A percentile compares a stretch with the other conserved stretches of the same genome.
Conservation (phyloP, 2,329 filamentous ascomycete species). For the Capronia americana region DNA sequence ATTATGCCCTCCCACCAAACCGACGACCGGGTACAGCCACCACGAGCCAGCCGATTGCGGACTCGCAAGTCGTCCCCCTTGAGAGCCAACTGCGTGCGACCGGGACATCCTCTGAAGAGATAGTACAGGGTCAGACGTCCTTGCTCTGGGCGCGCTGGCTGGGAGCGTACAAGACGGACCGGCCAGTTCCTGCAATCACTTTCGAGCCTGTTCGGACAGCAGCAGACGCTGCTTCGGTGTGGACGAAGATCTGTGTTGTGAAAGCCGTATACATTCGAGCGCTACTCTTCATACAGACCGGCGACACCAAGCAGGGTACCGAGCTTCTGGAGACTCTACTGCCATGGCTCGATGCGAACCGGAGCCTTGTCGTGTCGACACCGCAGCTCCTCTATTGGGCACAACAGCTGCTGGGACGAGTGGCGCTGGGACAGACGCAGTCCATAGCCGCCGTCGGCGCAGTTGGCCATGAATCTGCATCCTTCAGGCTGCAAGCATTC, state of each 20-base stretch:
- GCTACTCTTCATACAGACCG: constrained; percentile 47
- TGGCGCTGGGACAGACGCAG: constrained; percentile 67
- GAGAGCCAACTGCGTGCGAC: constrained; percentile 30
- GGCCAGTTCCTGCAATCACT: background rate
- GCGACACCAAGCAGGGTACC: constrained; percentile 62
- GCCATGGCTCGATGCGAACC: constrained; percentile 60
- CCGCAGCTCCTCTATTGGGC: constrained; percentile 78
- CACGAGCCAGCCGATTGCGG: constrained; percentile 30
- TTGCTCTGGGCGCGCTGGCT: constrained; percentile 64
- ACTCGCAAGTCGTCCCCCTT: constrained; percentile 45
- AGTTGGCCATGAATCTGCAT: constrained; percentile 24
- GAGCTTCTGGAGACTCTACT: constrained; percentile 70
- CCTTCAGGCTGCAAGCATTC: constrained; percentile 56
- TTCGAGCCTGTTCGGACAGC: constrained; percentile 33
- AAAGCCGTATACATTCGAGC: constrained; percentile 81
- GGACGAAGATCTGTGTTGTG: constrained; percentile 81
- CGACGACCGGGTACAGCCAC: constrained; percentile 42
- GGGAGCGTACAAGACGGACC: constrained; percentile 33
- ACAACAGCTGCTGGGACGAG: constrained; percentile 76
- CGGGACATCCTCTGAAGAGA: constrained; percentile 56
- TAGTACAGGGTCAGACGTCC: constrained; percentile 80
- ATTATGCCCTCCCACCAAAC: constrained; percentile 51
- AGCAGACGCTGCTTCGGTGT: constrained; percentile 57
- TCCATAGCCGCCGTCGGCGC: constrained; percentile 25
- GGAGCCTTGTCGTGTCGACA: constrained; percentile 53